Conservation (phyloP, 371 early-diverging fungal genomes). For the Choanephora cucurbitarum region DNA sequence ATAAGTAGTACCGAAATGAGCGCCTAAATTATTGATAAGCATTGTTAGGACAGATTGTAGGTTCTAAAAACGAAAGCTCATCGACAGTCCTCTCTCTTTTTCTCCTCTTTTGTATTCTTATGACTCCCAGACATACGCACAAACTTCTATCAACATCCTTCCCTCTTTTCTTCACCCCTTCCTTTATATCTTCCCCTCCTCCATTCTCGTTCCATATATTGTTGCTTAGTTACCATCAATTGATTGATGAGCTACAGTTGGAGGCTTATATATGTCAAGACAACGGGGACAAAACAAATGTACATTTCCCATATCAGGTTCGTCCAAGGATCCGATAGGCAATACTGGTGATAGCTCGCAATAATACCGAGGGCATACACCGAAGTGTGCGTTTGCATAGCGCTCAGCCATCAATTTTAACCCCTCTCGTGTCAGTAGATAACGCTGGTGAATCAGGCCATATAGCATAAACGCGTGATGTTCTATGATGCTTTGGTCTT, state of each 20-base stretch:
- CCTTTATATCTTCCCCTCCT: too few species aligned
- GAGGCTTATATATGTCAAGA: constrained; percentile 86
- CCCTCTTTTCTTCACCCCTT: too few species aligned
- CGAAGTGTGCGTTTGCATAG: constrained; percentile 79
- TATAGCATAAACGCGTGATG: constrained; percentile 69
- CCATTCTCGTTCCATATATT: too few species aligned
- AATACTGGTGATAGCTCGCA: constrained; percentile 78
- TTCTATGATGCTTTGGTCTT: constrained; percentile 44
- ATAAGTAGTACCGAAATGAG: constrained; percentile 96
- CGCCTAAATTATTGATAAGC: too few species aligned
- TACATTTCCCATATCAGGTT: constrained; percentile 61
- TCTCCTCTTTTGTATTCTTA: too few species aligned
- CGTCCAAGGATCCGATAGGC: constrained; percentile 83
- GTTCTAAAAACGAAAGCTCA: too few species aligned
- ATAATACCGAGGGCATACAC: constrained; percentile 80
- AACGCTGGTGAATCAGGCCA: constrained; percentile 84
- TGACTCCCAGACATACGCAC: too few species aligned
- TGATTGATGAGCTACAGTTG: constrained; percentile 66
- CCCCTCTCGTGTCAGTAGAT: constrained; percentile 77
- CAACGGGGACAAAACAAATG: constrained; percentile 84
- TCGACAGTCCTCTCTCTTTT: too few species aligned
- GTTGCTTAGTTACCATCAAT: constrained; percentile 72
- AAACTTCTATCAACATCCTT: too few species aligned
- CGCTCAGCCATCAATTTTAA: constrained; percentile 80
- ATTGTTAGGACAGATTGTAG: too few species aligned